Base-by-base conservation (phyloP, 495 filamentous ascomycete species). In the Penicillium verhagenii region DNA sequence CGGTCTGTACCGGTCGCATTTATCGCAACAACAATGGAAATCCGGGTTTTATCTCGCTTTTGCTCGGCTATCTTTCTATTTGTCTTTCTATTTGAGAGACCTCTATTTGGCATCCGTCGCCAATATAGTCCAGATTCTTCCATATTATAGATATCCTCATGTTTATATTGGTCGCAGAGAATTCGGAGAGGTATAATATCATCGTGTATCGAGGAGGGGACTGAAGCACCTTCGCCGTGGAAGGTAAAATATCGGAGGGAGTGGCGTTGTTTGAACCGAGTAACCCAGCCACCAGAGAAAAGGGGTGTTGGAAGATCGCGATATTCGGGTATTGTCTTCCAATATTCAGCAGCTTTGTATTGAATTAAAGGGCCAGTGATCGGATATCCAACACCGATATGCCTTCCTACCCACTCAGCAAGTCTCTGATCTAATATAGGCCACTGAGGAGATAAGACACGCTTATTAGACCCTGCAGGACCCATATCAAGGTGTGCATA, bases 1-100 rank as follows among this genome's bases (percentile, higher is more conserved):
- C 54, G 50, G 29, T 69, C 60, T 20, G 47, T 56, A 46, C 52
- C 52, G 44, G 50, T 54, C 25, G 54, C 52, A 57, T 67, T 64
- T 8, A 51, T 52, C 18, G 40, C 31, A 20, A 66, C 45, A n/a
- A 42, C 54, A 19, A 64, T 42, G 37, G 60, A 53, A 20, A 70
- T 61, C 26, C 52, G 19, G 24, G 48, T 37, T 26, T 62, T 68
- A 40, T 40, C 38, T 40, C 11, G 6, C 38, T 40, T 40, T 21
- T 40, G 9, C 10, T 14, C 29, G 10, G 29, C 29, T 9, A 33
- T 9, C 10, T 33, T 33, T 33, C 29, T 11, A 33, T 33, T 8
- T 13, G 16, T n/a, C 38, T 31, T 31, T 40, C 50, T 24, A n/a
- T 38, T 29, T 28, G 44, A 25, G 23, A 58, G 56, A 1, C 56